Base-by-base conservation (phyloP, 1,284 basidiomycete species). In the Sporisorium reilianum region DNA sequence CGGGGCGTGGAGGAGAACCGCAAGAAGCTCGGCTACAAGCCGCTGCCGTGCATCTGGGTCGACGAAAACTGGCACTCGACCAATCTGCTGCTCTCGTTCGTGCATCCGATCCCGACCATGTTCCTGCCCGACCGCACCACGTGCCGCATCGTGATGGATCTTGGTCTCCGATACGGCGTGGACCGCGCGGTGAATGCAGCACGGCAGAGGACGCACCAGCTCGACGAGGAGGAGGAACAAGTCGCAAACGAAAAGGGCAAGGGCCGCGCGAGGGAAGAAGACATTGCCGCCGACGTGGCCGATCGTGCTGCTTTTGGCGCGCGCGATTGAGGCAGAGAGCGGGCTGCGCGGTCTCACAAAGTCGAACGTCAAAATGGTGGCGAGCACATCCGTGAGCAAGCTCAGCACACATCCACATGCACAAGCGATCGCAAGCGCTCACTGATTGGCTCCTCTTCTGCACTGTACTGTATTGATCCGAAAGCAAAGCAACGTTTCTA, bases 31-130 rank as follows among this genome's bases (percentile, higher is more conserved):
- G 72, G 72, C 11, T 67, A 57, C 44, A 32, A 36, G 20, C 72
- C 72, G 3, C 18, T 70, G 10, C 68, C 73, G 1, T 64, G 56
- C 48, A 25, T 75, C n/a, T 40, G 45, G 30, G 22, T 75, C 16
- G 73, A 75, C 51, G 73, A 75, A 61, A 51, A 67, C 22, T 71
- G 67, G 73, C 67, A 60, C 18, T 50, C 64, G 1, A 71, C 67
- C 49, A 71, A 75, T 40, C 45, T 75, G 30, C 53, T 75, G 5
- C 61, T 75, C 22, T 64, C 60, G n/a, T 70, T 75, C 40, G 26
- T 75, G 22, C 73, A 75, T 50, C 73, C 73, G 16, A 71, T 75
- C 25, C 73, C 73, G 41, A 41, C 41, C 50, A 54, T 75, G 28
- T 71, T 52, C 25, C 34, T 75, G 20, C 73, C 73, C 8, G 73